Evolutionary conservation across 2,329 filamentous ascomycete genomes (phyloP).

Genomic region (Paracamarosporium sp.): DNA sequence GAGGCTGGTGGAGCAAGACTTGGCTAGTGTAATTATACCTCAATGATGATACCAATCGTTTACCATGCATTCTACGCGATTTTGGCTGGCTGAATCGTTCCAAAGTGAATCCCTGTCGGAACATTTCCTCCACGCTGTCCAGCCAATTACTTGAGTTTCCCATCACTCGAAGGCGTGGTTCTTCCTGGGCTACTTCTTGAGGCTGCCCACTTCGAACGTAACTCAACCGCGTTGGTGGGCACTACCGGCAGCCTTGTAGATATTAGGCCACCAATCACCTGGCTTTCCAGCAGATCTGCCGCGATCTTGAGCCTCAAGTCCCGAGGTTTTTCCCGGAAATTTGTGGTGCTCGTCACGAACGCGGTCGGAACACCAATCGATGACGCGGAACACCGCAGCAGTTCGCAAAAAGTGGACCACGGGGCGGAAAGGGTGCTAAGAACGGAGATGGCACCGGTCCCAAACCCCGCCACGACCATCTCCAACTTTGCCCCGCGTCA

Average conservation of each 20-base stretch:
- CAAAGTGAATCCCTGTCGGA: too few species aligned
- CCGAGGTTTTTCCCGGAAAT: background rate
- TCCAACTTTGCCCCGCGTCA: background rate
- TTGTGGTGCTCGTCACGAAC: background rate
- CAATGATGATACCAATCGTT: background rate
- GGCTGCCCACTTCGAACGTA: too few species aligned
- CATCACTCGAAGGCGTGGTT: too few species aligned
- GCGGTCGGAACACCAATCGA: background rate
- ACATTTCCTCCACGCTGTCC: too few species aligned
- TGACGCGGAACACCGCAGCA: background rate
- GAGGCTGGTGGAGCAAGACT: background rate
- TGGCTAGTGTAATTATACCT: background rate
- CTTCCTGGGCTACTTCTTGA: too few species aligned
- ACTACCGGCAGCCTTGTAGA: background rate
- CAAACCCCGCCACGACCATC: slow-evolving; percentile 1
- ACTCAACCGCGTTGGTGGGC: too few species aligned
- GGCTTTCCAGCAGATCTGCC: background rate
- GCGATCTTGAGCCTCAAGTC: background rate
- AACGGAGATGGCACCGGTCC: background rate
- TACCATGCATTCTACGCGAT: background rate
- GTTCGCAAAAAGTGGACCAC: background rate
- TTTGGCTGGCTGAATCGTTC: too few species aligned
- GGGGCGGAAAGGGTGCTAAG: background rate
- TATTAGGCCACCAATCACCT: background rate
- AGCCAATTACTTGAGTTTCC: too few species aligned